Evolutionary conservation across 2,329 filamentous ascomycete species (phyloP), one percentile per base, ranked within the genome.

Genomic region (Trichophyton simii): DNA sequence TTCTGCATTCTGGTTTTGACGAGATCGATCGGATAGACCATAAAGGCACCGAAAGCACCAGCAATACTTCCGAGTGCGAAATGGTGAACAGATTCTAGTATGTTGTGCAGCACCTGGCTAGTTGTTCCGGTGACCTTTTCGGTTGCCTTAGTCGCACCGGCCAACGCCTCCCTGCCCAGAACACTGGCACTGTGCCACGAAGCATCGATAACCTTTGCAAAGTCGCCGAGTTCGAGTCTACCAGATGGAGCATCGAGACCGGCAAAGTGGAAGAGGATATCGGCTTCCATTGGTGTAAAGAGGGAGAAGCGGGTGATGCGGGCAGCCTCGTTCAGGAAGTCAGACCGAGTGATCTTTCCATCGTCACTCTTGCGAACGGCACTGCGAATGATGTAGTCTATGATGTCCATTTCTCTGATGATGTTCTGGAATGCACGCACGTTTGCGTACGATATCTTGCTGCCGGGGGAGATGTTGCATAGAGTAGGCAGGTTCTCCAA

Each of bases 1-100:
- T 99, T 99, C 77, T 99, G 94, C 86, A 99, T 88, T 64, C 94
- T 86, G 1, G 94, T 99, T 83, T 99, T 99, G 74, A 99, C 94
- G 64, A 99, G 79, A 78, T 99, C 94, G 71, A 99, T 97, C 25
- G 94, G 94, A 74, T 99, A 99, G 60, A 99, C 94, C 90, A 99
- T 96, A 74, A 99, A 97, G 11, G 94, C 94, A 73, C 94, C 94
- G 72, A 99, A 99, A 8, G 94, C 94, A 76, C 94, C 94, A 6
- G 94, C 94, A 67, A 96, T 67, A 72, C 88, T 91, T 63, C 94
- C 94, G 5, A 99, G 83, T 2, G 79, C 85, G 72, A 99, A 99
- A 79, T 95, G 91, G 75, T 96, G 95, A 1, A 80, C 83, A 0
- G 91, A 95, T 71, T 91, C 88, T 13, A 89, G 75, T 36, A 90